Base-by-base conservation (phyloP, 768 basidiomycete genomes). In the Naganishia vishniacii region DNA sequence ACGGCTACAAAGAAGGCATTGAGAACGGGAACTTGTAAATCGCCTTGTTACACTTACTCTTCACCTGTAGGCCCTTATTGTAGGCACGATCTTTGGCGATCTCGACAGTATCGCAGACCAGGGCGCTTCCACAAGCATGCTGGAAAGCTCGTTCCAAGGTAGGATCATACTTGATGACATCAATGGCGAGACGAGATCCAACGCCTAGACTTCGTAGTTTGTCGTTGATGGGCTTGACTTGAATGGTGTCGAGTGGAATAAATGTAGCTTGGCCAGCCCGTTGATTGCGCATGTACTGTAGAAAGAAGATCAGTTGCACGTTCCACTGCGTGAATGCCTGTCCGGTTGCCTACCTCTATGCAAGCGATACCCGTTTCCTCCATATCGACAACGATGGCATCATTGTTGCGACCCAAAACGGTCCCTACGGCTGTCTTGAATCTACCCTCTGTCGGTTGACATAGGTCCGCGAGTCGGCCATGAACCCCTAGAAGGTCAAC, bases 281-380 rank as follows among this genome's bases (percentile, higher is more conserved):
- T 77, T 95, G 91, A 65, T 88, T 92, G 66, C 91, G 87, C 84
- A 99, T 84, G 76, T 95, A 97, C 88, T 92, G 69, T 1, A 59
- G 48, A n/a, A 51, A 44, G 20, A 28, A 16, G 5, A 23, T 32
- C 47, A 53, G 41, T 29, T 46, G 1, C 42, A 68, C 3, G 8
- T 31, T 26, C 16, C 44, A 32, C 23, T 23, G n/a, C 44, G 20
- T 4, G 40, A 48, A 40, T 42, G 28, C 13, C 42, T 25, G 32
- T 32, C 15, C 32, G 31, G 16, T 20, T 29, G 70, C 80, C 48
- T 66, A 89, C 91, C 81, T 97, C 91, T 71, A 98, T 97, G 75
- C 94, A 98, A 69, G 93, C 91, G 62, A 98, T 95, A 1, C 91
- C 95, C 1, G 89, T 93, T 78, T 89, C 91, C 80, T 98, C 93